These are phyloP conservation scores for Penicillium nordicum DNA, from an alignment of 2,329 filamentous ascomycete species.

Conservation along the genomic window DNA sequence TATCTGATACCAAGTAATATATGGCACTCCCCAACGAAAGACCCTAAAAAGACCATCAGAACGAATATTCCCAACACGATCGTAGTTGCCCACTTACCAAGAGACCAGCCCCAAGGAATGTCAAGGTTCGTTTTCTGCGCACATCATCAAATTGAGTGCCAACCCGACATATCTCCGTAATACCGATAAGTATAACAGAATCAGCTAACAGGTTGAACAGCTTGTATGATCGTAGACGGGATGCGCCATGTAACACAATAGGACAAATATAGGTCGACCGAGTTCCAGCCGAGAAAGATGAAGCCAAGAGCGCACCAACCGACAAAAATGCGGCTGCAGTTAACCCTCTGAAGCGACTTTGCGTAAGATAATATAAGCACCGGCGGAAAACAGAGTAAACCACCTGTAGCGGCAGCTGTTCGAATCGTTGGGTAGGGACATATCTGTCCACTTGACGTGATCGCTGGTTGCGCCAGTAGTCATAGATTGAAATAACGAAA, in stretches of 20 bases:
- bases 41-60: conserved; percentile 25
- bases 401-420: conserved; percentile 14
- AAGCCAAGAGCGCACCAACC: conserved; percentile 37
- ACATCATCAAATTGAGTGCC: conserved; percentile 20
- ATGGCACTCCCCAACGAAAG: conserved; percentile 35
- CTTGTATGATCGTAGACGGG: conserved; percentile 38
- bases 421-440: conserved; percentile 17
- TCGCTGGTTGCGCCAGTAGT: conserved; percentile 36
- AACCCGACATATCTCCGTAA: conserved; percentile 29
- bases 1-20: conserved; percentile 34
- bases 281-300: conserved; percentile 35
- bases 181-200: conserved; percentile 37
- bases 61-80: neutral
- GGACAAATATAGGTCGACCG: conserved; percentile 52
- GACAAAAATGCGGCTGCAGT: conserved; percentile 39
- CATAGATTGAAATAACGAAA: conserved; percentile 42
- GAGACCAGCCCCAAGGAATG: conserved; percentile 30
- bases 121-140: conserved; percentile 24
- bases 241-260: conserved; percentile 32
- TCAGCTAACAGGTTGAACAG: conserved; percentile 42
- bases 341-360: conserved; percentile 38
- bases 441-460: conserved; percentile 23
- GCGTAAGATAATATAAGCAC: conserved; percentile 29
- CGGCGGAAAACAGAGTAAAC: conserved; percentile 30
- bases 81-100: conserved; percentile 24